phyloP scores from a whole-genome alignment of 2,329 filamentous ascomycete genomes.

The Metarhizium brunneum region DNA sequence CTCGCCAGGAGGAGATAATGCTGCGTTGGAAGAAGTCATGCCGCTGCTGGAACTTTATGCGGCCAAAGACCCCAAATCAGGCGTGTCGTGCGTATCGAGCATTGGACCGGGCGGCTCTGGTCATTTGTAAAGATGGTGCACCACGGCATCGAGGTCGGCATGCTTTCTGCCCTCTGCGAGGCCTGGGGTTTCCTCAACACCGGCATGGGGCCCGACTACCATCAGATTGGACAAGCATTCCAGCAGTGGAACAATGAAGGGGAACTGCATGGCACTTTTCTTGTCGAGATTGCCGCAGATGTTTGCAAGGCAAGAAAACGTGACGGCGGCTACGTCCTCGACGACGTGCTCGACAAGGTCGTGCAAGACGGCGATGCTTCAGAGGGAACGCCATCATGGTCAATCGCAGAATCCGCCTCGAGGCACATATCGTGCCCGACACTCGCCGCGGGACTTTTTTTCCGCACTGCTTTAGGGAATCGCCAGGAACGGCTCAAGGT shows the following conservation, averaged over 20 bases:
- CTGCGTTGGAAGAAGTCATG: no score
- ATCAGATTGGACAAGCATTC: slow-evolving; percentile 52
- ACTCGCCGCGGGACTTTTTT: no score
- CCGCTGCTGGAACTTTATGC: no score
- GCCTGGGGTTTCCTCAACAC: slow-evolving; percentile 54
- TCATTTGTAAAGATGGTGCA: slow-evolving; percentile 70
- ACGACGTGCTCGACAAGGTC: slow-evolving; percentile 58
- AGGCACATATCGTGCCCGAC: no score
- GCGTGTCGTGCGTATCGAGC: slow-evolving; percentile 15
- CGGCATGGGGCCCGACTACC: slow-evolving; percentile 46
- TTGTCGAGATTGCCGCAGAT: not conserved
- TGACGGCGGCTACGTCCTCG: slow-evolving; percentile 33
- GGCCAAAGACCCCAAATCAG: no score
- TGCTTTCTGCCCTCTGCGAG: slow-evolving; percentile 56
- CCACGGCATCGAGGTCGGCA: slow-evolving; percentile 65
- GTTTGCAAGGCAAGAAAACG: slow-evolving; percentile 2
- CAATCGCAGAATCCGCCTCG: no score
- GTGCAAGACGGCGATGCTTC: slow-evolving; percentile 52
- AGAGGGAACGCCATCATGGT: not conserved
- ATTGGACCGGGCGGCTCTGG: slow-evolving; percentile 50
- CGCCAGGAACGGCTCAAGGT: no score
- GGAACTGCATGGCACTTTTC: slow-evolving; percentile 31
- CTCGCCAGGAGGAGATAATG: no score
- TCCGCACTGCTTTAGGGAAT: no score
- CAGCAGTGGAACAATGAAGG: slow-evolving; percentile 50